phyloP scores from a whole-genome alignment of 2,329 filamentous ascomycete genomes.

The Sporothrix brunneoviolacea region DNA sequence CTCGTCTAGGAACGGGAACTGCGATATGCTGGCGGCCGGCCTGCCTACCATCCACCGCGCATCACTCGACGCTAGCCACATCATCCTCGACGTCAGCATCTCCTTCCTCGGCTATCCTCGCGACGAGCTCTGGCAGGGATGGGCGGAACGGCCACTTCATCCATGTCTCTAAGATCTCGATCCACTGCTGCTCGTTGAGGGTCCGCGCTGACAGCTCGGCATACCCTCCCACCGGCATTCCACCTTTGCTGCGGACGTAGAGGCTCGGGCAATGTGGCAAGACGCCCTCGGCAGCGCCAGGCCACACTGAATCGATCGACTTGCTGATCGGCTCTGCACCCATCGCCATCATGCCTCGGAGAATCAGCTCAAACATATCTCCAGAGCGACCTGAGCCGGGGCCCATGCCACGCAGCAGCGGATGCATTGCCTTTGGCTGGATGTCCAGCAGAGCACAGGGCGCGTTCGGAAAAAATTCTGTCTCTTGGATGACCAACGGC shows the following conservation, averaged over 20 bases:
- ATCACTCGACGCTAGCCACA: background rate
- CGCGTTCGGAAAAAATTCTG: constrained; percentile 62
- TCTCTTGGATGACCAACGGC: constrained; percentile 49
- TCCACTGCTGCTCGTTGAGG: constrained; percentile 48
- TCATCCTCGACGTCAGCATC: constrained; percentile 19
- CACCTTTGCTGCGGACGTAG: constrained; percentile 41
- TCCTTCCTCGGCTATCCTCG: constrained; percentile 28
- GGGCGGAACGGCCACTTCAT: constrained; percentile 60
- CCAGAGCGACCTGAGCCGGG: constrained; percentile 33
- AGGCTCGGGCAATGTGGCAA: constrained; percentile 42
- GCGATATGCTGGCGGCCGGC: too few relatives aligned
- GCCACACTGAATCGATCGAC: constrained; percentile 47
- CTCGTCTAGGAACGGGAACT: too few relatives aligned
- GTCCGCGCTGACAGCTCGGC: constrained; percentile 39
- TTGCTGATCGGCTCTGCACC: constrained; percentile 31
- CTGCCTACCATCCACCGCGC: too few relatives aligned
- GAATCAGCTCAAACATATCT: constrained; percentile 48
- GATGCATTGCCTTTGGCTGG: constrained; percentile 50
- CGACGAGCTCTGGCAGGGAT: constrained; percentile 40
- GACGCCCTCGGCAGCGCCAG: constrained; percentile 52
- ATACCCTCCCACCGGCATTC: constrained; percentile 32
- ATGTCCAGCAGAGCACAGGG: constrained; percentile 58
- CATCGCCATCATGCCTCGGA: constrained; percentile 33
- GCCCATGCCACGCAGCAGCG: constrained; percentile 41
- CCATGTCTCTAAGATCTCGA: constrained; percentile 54